These are phyloP conservation scores for Trichosporon inkin DNA, from an alignment of 1,284 basidiomycete genomes.

Conservation along the genomic window DNA sequence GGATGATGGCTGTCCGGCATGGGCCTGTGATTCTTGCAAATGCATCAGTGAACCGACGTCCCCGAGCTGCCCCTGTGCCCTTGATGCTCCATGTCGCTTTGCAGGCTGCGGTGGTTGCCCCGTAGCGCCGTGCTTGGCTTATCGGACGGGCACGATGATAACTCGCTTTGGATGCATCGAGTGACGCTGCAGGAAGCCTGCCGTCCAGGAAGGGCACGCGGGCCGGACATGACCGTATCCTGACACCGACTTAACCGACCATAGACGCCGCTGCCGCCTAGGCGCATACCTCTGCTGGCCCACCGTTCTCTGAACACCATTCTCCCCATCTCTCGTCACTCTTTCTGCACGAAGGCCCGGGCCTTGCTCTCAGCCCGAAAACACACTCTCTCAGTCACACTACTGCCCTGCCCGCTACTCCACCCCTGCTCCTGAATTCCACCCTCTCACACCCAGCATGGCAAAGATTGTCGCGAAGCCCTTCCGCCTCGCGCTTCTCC, in stretches of 20 bases:
- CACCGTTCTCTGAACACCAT: not conserved
- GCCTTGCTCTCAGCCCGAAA: not conserved
- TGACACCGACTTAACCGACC: not conserved
- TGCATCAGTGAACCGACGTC: too few species aligned
- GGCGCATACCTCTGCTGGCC: not conserved
- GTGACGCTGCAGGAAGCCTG: too few species aligned
- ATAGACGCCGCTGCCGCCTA: not conserved
- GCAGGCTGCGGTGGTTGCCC: too few species aligned
- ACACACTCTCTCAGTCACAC: not conserved
- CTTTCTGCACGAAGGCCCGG: not conserved
- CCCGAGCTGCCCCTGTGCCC: too few species aligned
- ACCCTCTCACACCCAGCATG: conserved; percentile 26
- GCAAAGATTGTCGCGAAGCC: conserved; percentile 54
- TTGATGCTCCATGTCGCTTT: too few species aligned
- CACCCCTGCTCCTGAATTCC: not conserved
- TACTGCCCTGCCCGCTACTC: not conserved
- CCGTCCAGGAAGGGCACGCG: not conserved
- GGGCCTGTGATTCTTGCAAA: too few species aligned
- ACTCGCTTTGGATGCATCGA: too few species aligned
- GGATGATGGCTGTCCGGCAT: too few species aligned
- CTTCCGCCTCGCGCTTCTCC: conserved; percentile 80
- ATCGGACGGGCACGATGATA: too few species aligned
- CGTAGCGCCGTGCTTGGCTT: too few species aligned
- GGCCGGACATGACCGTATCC: not conserved
- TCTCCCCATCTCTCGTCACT: not conserved